Evolutionary conservation across 2,329 filamentous ascomycete species (phyloP).

Genomic region (Ilyonectria mors-panacis): DNA sequence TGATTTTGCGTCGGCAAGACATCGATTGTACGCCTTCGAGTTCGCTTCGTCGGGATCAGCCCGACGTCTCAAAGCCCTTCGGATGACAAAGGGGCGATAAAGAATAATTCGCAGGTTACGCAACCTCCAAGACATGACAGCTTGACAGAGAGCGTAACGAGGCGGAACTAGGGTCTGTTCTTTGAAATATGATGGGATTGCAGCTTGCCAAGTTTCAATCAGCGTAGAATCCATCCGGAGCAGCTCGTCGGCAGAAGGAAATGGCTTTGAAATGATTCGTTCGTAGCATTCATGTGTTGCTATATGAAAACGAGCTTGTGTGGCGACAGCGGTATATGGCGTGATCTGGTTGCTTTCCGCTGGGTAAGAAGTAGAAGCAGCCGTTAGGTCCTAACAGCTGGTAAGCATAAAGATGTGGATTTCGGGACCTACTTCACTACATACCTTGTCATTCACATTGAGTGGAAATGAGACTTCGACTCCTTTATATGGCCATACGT

Average conservation of each 20-base stretch:
- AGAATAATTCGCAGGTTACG: conserved; percentile 64
- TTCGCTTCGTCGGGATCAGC: conserved; percentile 39
- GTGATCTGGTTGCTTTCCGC: conserved; percentile 57
- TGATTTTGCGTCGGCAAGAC: conserved; percentile 58
- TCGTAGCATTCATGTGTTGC: conserved; percentile 62
- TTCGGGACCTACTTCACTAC: background rate
- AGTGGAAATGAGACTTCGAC: conserved; percentile 60
- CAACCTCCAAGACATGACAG: conserved; percentile 60
- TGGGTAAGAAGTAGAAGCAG: conserved; percentile 52
- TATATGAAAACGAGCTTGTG: conserved; percentile 62
- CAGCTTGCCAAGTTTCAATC: conserved; percentile 56
- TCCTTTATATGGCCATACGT: conserved; percentile 57
- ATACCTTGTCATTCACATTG: conserved; percentile 61
- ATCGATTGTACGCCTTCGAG: conserved; percentile 47
- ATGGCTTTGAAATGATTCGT: conserved; percentile 60
- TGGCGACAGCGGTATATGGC: conserved; percentile 59
- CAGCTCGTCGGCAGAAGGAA: conserved; percentile 58
- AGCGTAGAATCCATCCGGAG: conserved; percentile 57
- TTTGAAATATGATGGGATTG: conserved; percentile 55
- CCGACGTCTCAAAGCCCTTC: conserved; percentile 48
- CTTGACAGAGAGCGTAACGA: conserved; percentile 57
- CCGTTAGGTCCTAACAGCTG: conserved; percentile 49
- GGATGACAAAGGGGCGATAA: conserved; percentile 63
- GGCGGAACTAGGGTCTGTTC: conserved; percentile 51
- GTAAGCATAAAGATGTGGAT: conserved; percentile 1